Evolutionary conservation across 169 alveolate genomes (phyloP).

Genomic region (Theileria orientalis): DNA sequence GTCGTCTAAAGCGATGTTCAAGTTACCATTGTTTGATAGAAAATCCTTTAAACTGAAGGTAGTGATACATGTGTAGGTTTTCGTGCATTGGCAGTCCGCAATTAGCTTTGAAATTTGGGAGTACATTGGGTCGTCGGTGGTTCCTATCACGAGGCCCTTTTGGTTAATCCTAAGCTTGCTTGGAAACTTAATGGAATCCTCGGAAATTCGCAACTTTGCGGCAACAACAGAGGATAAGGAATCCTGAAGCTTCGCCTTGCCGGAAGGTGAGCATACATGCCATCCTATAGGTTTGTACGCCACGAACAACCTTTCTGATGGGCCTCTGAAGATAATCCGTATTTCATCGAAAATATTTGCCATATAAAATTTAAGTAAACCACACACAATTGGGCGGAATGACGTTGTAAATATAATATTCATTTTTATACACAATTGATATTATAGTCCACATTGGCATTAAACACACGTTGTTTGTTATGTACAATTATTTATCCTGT

Average conservation of each 20-base stretch:
- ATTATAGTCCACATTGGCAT: background rate
- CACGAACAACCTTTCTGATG: conserved; percentile 48
- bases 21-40: background rate
- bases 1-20: background rate
- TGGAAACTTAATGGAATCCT: conserved; percentile 40
- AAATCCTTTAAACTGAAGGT: no score
- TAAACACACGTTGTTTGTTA: background rate
- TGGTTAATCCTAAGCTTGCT: conserved; percentile 42
- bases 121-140: conserved; percentile 59
- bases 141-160: conserved; percentile 54
- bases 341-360: conserved; percentile 33
- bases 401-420: background rate
- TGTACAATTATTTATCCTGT: background rate
- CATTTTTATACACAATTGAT: background rate
- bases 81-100: conserved; percentile 15
- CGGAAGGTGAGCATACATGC: conserved; percentile 43
- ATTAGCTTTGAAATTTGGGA: background rate
- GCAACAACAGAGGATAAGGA: conserved; percentile 51
- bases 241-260: conserved; percentile 1
- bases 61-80: conserved; percentile 39
- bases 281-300: conserved; percentile 64
- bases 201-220: conserved; percentile 42
- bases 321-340: conserved; percentile 47
- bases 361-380: conserved; percentile 13
- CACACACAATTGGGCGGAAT: background rate